These are phyloP conservation scores for Postia placenta DNA, from an alignment of 768 basidiomycete genomes.

Conservation along the genomic window DNA sequence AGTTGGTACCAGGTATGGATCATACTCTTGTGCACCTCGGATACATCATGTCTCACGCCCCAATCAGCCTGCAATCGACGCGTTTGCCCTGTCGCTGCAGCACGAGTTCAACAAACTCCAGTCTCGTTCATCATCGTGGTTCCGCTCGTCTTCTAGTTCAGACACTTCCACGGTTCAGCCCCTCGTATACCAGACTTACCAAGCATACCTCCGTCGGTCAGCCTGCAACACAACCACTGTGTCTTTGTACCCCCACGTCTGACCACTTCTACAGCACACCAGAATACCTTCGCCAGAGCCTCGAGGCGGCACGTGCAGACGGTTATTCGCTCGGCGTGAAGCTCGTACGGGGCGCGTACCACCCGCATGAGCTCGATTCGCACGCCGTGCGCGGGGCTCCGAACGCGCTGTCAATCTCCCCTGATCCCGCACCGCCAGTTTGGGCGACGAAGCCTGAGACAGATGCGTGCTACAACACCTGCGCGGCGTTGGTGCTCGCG, in stretches of 20 bases:
- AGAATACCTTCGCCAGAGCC: constrained; percentile 54
- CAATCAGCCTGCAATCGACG: constrained; percentile 75
- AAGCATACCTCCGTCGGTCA: constrained; percentile 79
- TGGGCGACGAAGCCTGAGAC: constrained; percentile 66
- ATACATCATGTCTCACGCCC: not conserved
- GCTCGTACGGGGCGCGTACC: constrained; percentile 91
- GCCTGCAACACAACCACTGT: constrained; percentile 4
- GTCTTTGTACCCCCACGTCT: not conserved
- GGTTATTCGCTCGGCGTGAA: constrained; percentile 83
- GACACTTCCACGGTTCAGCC: constrained; percentile 41
- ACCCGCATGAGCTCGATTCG: constrained; percentile 63
- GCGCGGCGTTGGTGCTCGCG: constrained; percentile 49
- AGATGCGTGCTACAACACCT: constrained; percentile 65
- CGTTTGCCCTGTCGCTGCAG: constrained; percentile 68
- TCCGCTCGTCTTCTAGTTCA: not conserved
- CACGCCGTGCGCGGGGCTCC: constrained; percentile 24
- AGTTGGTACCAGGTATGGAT: constrained; percentile 35
- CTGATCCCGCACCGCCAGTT: constrained; percentile 57
- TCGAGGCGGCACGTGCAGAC: constrained; percentile 58
- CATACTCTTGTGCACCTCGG: not conserved
- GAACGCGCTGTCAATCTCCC: constrained; percentile 44
- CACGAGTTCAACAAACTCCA: constrained; percentile 60
- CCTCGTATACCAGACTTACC: constrained; percentile 79
- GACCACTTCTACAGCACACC: constrained; percentile 45
- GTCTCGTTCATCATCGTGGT: constrained; percentile 7